phyloP scores from a whole-genome alignment of 805 yeast species.

The Kodamaea jinghongensis region DNA sequence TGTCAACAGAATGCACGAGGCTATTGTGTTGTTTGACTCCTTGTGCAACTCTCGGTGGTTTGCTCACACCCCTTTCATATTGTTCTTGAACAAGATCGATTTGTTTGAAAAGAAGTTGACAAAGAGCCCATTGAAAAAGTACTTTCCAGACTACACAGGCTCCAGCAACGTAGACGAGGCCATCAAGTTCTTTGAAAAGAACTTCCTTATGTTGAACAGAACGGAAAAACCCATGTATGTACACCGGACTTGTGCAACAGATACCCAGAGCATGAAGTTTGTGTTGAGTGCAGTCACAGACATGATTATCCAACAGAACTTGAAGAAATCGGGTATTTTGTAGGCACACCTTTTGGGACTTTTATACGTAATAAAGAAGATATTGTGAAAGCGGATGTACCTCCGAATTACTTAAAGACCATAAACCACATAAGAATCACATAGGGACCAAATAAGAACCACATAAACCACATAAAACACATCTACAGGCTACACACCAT shows the following conservation, averaged over 20 bases:
- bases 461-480: too few relatives aligned
- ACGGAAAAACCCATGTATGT: constrained; percentile 78
- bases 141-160: constrained; percentile 79
- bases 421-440: too few relatives aligned
- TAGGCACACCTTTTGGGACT: too few relatives aligned
- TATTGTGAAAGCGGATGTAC: too few relatives aligned
- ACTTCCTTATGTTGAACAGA: constrained; percentile 62
- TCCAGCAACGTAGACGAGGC: constrained; percentile 63
- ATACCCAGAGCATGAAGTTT: constrained; percentile 81
- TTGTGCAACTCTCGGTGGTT: constrained; percentile 87
- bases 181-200: constrained; percentile 63
- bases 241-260: constrained; percentile 95
- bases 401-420: too few relatives aligned
- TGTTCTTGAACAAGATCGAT: constrained; percentile 88
- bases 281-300: constrained; percentile 93
- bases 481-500: too few relatives aligned
- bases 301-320: constrained; percentile 77
- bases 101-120: constrained; percentile 68
- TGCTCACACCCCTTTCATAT: constrained; percentile 76
- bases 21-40: constrained; percentile 78
- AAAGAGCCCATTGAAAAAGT: constrained; percentile 61
- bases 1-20: constrained; percentile 88
- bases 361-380: too few relatives aligned
- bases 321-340: constrained; percentile 73
- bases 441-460: too few relatives aligned